A percentile compares a stretch with the other conserved stretches of the same genome.
Conservation (phyloP, 208 protist species). For the Acanthamoeba sp. region DNA sequence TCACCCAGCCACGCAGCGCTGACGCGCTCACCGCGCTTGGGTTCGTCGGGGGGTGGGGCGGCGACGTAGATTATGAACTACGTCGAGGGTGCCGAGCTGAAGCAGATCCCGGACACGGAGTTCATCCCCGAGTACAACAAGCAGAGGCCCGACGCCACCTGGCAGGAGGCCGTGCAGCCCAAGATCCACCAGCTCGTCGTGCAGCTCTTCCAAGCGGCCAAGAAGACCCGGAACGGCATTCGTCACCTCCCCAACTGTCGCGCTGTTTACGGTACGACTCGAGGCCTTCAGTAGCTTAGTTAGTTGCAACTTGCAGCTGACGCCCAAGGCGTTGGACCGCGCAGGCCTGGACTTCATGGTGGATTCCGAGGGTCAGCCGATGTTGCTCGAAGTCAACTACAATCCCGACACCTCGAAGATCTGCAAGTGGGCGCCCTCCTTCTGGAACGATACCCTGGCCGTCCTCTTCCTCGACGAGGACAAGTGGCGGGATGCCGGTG, state of each 20-base stretch:
- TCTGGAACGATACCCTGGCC: constrained; percentile 57
- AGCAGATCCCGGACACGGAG: constrained; percentile 11
- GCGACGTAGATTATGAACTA: constrained; percentile 68
- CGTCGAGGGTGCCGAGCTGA: constrained; percentile 30
- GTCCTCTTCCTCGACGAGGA: constrained; percentile 57
- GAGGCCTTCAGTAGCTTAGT: too few relatives aligned
- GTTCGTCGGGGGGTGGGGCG: too few relatives aligned
- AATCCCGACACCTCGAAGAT: constrained; percentile 63
- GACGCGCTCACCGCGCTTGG: too few relatives aligned
- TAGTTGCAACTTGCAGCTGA: too few relatives aligned
- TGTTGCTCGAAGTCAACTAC: constrained; percentile 62
- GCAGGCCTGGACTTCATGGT: constrained; percentile 48
- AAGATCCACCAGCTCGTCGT: constrained; percentile 56
- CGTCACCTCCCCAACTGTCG: constrained; percentile 35
- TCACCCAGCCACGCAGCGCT: too few relatives aligned
- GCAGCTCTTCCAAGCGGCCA: constrained; percentile 35
- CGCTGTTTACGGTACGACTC: constrained; percentile 7
- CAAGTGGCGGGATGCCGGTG: constrained; percentile 15
- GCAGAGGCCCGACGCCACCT: neutral
- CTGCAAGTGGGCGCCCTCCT: constrained; percentile 62
- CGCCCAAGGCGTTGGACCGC: too few relatives aligned
- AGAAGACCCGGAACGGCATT: constrained; percentile 7
- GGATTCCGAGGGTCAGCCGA: neutral
- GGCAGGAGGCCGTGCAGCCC: constrained; percentile 64
- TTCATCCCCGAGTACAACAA: constrained; percentile 36